Evolutionary conservation across 176 grass and related monocot species (phyloP).

Genomic region (Lolium multiflorum): DNA sequence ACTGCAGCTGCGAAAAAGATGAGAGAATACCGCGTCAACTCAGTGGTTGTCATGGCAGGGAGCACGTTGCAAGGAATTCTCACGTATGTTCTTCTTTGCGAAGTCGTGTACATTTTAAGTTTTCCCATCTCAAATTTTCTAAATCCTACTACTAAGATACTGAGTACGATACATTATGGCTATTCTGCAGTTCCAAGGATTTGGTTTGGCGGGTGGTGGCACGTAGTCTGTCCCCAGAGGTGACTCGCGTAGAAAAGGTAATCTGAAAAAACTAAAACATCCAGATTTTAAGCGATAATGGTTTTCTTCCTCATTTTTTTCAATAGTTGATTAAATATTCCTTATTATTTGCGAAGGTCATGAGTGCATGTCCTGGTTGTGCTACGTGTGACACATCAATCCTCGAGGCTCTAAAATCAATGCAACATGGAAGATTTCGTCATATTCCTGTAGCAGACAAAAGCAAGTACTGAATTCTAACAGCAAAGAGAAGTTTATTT

Average conservation of each 20-base stretch:
- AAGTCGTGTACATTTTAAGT: background rate
- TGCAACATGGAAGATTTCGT: conserved; percentile 79
- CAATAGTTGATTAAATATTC: background rate
- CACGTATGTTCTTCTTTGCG: conserved; percentile 49
- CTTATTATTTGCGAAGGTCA: conserved; percentile 56
- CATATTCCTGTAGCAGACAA: conserved; percentile 83
- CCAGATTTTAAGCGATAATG: background rate
- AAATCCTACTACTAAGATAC: background rate
- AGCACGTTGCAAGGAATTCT: conserved; percentile 66
- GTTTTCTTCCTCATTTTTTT: background rate
- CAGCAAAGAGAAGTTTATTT: background rate
- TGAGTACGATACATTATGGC: background rate
- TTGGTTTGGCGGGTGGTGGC: conserved; percentile 75
- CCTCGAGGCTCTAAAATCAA: conserved; percentile 81
- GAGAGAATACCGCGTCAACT: conserved; percentile 76
- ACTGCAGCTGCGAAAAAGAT: conserved; percentile 73
- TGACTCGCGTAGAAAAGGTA: conserved; percentile 39
- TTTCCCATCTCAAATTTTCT: background rate
- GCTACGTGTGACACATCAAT: conserved; percentile 72
- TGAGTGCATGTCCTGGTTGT: conserved; percentile 68
- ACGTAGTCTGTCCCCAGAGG: conserved; percentile 60
- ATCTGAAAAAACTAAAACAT: no score
- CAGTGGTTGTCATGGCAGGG: conserved; percentile 70
- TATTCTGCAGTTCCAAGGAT: conserved; percentile 65
- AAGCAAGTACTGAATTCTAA: conserved; percentile 56